A percentile compares a stretch with the other conserved stretches of the same genome.
These are phyloP conservation scores for Wickerhamiella brachini DNA, from an alignment of 805 yeast genomes.

Conservation along the genomic window DNA sequence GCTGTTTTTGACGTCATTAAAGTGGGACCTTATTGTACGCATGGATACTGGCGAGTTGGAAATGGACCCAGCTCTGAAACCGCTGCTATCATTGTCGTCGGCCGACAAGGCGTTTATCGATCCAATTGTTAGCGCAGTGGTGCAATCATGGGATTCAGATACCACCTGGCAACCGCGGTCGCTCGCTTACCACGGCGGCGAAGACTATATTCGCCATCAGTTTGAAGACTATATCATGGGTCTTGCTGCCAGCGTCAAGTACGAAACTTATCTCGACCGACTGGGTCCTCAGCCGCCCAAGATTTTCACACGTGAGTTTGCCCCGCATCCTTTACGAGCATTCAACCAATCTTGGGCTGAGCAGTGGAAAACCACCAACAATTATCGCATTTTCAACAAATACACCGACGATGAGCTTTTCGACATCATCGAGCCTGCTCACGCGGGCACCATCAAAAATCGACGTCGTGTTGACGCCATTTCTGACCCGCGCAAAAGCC, in stretches of 20 bases:
- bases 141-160: conserved; percentile 28
- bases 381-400: conserved; percentile 39
- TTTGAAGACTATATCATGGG: conserved; percentile 85
- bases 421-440: conserved; percentile 39
- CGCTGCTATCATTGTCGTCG: conserved; percentile 34
- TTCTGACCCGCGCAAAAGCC: conserved; percentile 1
- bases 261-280: conserved; percentile 39
- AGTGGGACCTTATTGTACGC: conserved; percentile 61
- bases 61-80: conserved; percentile 31
- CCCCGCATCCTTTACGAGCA: conserved; percentile 27
- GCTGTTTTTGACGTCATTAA: conserved; percentile 47
- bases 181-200: conserved; percentile 52
- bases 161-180: conserved; percentile 30
- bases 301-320: conserved; percentile 18
- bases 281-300: conserved; percentile 27
- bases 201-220: conserved; percentile 74
- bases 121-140: conserved; percentile 37
- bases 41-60: conserved; percentile 35
- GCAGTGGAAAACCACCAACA: conserved; percentile 42
- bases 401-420: conserved; percentile 58
- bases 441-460: conserved; percentile 7
- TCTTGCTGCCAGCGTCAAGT: conserved; percentile 57
- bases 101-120: conserved; percentile 70
- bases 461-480: conserved; percentile 5
- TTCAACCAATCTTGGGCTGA: conserved; percentile 36